Evolutionary conservation across 2,329 filamentous ascomycete species (phyloP), one percentile per base, ranked within the genome.

Genomic region (Albifimbria verrucaria): DNA sequence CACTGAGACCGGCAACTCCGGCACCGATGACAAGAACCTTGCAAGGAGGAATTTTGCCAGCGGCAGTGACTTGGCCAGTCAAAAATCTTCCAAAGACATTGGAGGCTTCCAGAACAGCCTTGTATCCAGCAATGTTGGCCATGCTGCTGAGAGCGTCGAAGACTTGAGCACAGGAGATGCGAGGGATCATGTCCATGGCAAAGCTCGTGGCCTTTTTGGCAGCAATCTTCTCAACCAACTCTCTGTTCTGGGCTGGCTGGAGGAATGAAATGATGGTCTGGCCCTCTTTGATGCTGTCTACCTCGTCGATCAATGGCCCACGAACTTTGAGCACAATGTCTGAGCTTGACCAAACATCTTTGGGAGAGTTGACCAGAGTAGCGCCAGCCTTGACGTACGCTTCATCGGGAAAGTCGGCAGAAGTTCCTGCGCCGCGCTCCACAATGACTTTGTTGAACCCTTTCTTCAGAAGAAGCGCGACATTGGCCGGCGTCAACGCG

Each of bases 101-200:
- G 15, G 90, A 92, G 1, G 91, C 92, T 69, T 96, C 91, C 43
- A 96, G 76, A 1, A 96, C 90, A 41, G 91, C 92, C 71, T 95
- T 96, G 74, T 96, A 96, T 0, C 92, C 92, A 21, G 91, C 90
- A 72, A 96, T 96, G 62, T 96, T 96, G 55, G 92, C 91, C 92
- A 96, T 96, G 10, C 89, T 94, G 68, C 90, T 92, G 52, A 96
- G 77, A 1, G 90, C 91, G 71, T 96, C 91, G 62, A 95, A 96
- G 1, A 89, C 86, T 67, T 96, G 92, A 1, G 92, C 91, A 46
- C 92, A 83, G 1, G 91, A 95, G 61, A 96, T 96, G 41, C 92
- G 85, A 17, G 92, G 92, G 50, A 96, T 88, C 85, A 92, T 88
- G 66, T 96, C 92, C 91, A 96, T 96, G 21, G 92, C 90, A 66